Evolutionary conservation across 108 stramenopile species (phyloP).

Genomic region (Cyclotella cryptica): DNA sequence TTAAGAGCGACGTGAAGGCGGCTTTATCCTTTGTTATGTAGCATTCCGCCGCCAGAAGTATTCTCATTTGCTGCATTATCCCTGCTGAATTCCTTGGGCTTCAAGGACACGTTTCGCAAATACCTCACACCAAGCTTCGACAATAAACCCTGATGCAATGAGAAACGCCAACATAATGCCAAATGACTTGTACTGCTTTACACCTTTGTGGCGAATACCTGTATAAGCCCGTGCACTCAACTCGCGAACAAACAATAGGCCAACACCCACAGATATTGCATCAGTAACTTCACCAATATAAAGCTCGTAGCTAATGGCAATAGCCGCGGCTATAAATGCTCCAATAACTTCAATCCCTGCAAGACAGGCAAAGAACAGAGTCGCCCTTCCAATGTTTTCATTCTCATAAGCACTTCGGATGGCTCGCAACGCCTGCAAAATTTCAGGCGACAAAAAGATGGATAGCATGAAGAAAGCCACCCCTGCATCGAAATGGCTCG

Average conservation of each 20-base stretch:
- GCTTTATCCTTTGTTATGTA: no score
- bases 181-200: conserved; percentile 2
- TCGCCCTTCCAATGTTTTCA: not conserved
- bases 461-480: conserved; percentile 56
- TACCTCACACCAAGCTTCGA: not conserved
- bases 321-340: conserved; percentile 49
- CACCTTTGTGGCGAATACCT: conserved; percentile 25
- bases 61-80: no score
- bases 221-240: conserved; percentile 49
- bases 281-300: conserved; percentile 60
- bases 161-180: not conserved
- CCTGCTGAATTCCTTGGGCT: no score
- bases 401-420: conserved; percentile 27
- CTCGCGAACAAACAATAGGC: conserved; percentile 56
- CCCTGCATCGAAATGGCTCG: conserved; percentile 48
- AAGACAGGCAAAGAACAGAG: conserved; percentile 44
- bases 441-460: conserved; percentile 48
- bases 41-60: no score
- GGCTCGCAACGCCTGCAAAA: conserved; percentile 45
- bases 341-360: conserved; percentile 45
- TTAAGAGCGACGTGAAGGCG: no score
- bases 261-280: conserved; percentile 54
- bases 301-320: conserved; percentile 43
- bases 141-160: not conserved
- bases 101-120: not conserved